phyloP scores from a whole-genome alignment of 1,284 basidiomycete genomes.

The Flammula alnicola region DNA sequence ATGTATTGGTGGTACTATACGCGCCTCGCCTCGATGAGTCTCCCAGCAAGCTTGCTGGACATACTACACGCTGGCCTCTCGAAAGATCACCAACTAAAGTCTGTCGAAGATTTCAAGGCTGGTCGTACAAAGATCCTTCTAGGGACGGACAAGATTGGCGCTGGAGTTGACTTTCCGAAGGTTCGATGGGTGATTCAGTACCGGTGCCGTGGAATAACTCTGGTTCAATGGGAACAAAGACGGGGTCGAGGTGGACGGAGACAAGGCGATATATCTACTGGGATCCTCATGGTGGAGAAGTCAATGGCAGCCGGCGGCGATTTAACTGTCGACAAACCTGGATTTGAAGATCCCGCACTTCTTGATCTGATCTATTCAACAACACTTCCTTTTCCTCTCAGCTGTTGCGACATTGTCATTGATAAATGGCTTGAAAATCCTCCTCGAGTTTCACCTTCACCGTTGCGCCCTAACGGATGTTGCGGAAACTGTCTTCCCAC shows the following conservation, averaged over 20 bases:
- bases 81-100: conserved; percentile 18
- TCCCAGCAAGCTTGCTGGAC: conserved; percentile 17
- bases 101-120: conserved; percentile 17
- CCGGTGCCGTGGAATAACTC: conserved; percentile 15
- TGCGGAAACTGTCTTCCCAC: too few species aligned
- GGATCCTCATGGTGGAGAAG: conserved; percentile 23
- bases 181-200: conserved; percentile 26
- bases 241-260: conserved; percentile 20
- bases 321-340: not conserved
- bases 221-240: conserved; percentile 20
- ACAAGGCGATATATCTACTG: conserved; percentile 7
- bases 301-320: conserved; percentile 14
- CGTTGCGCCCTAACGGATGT: not conserved
- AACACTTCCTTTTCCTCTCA: too few species aligned
- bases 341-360: conserved; percentile 15
- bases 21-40: conserved; percentile 2
- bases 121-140: conserved; percentile 19
- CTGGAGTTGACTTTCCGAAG: conserved; percentile 23
- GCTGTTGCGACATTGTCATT: conserved; percentile 1
- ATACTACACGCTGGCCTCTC: conserved; percentile 27
- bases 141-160: conserved; percentile 26
- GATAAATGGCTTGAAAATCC: conserved; percentile 14
- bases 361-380: conserved; percentile 13
- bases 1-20: conserved; percentile 26
- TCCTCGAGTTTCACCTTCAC: not conserved